phyloP scores from a whole-genome alignment of 1,284 basidiomycete species.

The Tylopilus sp. region DNA sequence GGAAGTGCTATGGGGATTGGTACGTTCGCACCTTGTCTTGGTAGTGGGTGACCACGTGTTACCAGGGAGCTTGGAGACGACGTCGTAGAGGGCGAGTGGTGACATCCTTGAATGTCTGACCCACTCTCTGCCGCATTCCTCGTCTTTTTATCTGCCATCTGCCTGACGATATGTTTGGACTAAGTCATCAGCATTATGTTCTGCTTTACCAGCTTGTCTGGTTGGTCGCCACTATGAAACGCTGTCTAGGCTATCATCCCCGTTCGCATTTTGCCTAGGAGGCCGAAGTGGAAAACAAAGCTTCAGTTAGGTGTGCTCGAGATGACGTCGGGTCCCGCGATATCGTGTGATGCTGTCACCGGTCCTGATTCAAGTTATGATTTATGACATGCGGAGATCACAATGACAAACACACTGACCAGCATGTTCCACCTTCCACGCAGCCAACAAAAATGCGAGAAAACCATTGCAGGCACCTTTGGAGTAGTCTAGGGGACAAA shows the following conservation, averaged over 20 bases:
- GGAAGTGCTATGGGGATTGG: not conserved
- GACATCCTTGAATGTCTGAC: constrained; percentile 13
- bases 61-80: constrained; percentile 25
- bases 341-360: too few species aligned
- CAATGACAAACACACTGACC: too few species aligned
- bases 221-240: not conserved
- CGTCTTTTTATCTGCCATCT: constrained; percentile 1
- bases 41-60: constrained; percentile 19
- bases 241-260: too few species aligned
- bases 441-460: too few species aligned
- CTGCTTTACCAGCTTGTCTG: constrained; percentile 5
- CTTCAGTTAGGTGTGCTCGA: too few species aligned
- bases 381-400: too few species aligned
- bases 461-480: too few species aligned
- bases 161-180: not conserved
- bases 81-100: constrained; percentile 27
- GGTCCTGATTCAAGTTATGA: too few species aligned
- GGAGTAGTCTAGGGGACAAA: too few species aligned
- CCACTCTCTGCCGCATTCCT: not conserved
- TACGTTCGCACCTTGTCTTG: constrained; percentile 20
- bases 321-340: too few species aligned
- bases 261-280: too few species aligned
- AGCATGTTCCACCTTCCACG: too few species aligned
- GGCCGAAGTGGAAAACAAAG: not conserved
- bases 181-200: not conserved